Evolutionary conservation across 495 filamentous ascomycete species (phyloP).

Genomic region (Hypoxylon trugodes): DNA sequence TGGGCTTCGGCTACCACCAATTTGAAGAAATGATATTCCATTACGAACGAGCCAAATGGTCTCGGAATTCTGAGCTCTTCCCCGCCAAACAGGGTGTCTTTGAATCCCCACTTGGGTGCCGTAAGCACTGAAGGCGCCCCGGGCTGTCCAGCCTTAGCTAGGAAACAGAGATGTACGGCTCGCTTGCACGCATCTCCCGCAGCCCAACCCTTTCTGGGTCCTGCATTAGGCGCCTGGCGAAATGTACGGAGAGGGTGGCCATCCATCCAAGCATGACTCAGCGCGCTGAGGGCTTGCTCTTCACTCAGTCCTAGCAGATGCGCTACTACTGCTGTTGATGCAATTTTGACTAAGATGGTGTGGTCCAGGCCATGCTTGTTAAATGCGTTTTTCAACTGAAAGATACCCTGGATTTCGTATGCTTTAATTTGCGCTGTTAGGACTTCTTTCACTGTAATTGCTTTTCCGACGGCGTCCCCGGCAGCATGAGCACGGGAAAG

Average conservation of each 20-base stretch:
- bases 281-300: slow-evolving; percentile 44
- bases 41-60: slow-evolving; percentile 46
- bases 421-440: slow-evolving; percentile 53
- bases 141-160: slow-evolving; percentile 46
- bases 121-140: slow-evolving; percentile 49
- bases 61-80: slow-evolving; percentile 40
- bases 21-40: slow-evolving; percentile 54
- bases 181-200: slow-evolving; percentile 56
- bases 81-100: slow-evolving; percentile 41
- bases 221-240: slow-evolving; percentile 48
- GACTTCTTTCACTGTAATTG: slow-evolving; percentile 47
- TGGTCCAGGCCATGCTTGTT: slow-evolving; percentile 56
- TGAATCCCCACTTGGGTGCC: slow-evolving; percentile 51
- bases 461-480: slow-evolving; percentile 19
- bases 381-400: slow-evolving; percentile 52
- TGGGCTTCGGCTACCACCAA: slow-evolving; percentile 52
- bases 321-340: slow-evolving; percentile 49
- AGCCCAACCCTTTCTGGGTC: slow-evolving; percentile 58
- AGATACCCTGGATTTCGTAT: slow-evolving; percentile 59
- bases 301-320: slow-evolving; percentile 49
- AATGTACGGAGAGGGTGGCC: slow-evolving; percentile 50
- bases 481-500: slow-evolving; percentile 37
- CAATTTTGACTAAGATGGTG: slow-evolving; percentile 56
- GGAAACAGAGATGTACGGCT: slow-evolving; percentile 53
- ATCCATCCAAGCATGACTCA: slow-evolving; percentile 55